Base-by-base conservation (phyloP, 1,284 basidiomycete genomes). In the Boletus hoseneyae region DNA sequence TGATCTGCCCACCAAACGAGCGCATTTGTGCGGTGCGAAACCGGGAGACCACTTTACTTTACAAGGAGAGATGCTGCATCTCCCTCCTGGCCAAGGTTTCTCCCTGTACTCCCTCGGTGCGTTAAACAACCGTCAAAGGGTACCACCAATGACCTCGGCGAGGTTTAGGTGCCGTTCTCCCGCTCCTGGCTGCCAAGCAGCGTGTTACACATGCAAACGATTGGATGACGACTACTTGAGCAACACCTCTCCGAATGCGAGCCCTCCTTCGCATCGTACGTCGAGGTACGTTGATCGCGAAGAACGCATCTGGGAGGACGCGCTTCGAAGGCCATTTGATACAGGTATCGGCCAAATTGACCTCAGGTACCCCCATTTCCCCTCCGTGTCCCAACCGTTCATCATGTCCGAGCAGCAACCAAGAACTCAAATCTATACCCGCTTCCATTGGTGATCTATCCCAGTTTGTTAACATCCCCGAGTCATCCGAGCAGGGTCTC, bases 81-180 rank as follows among this genome's bases (percentile, higher is more conserved):
- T 85, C 2, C 83, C 83, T 11, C 73, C 75, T 0, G 75, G 71
- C 1, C 82, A 83, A 58, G 82, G 80, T 1, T 76, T 85, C 55
- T 84, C 83, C 0, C 82, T 85, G 32, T 85, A 84, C 59, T 85
- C 83, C 0, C 66, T 84, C 11, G 70, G 83, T 83, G 53, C 42
- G 68, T 25, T 57, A n/a, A n/a, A 4, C 8, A 29, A 29, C 23
- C 23, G 16, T 7, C n/a, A n/a, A 11, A 25, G 23, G 27, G 23
- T 18, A 18, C 30, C 16, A 12, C 11, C 42, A 12, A 41, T n/a
- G 25, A 39, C 29, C 23, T 25, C 7, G 23, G 4, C 10, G 29
- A 30, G 2, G 15, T 15, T n/a, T 49, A 83, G 82, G 72, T 25
- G 70, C 80, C 11, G 72, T 85, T 13, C 70, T 86, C 7, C 82